These are phyloP conservation scores for Syncephalastrum sp. DNA, from an alignment of 371 early-diverging fungal genomes.

Conservation along the genomic window DNA sequence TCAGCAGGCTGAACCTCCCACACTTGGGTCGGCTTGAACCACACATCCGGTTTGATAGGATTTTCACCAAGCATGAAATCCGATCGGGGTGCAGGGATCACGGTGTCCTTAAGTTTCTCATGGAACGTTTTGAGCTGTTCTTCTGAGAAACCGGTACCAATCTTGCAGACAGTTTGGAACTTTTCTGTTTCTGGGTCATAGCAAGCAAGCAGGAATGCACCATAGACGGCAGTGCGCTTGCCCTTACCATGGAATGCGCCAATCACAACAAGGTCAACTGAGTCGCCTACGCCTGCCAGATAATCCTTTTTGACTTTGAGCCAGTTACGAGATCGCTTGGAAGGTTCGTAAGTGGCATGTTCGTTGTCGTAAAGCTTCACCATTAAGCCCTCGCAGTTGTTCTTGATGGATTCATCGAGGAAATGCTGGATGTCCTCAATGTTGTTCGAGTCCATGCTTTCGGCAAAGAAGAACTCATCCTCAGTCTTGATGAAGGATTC, in stretches of 20 bases:
- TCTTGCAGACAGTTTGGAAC: slow-evolving; percentile 98
- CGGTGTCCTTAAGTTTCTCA: slow-evolving; percentile 70
- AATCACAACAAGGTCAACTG: slow-evolving; percentile 98
- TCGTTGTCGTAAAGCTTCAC: slow-evolving; percentile 90
- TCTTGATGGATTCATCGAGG: slow-evolving; percentile 85
- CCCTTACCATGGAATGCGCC: slow-evolving; percentile 98
- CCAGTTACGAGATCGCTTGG: slow-evolving; percentile 98
- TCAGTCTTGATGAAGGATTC: slow-evolving; percentile 79
- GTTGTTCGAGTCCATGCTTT: slow-evolving; percentile 72
- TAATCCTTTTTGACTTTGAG: slow-evolving; percentile 99
- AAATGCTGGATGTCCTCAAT: slow-evolving; percentile 96
- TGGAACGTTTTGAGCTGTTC: slow-evolving; percentile 80
- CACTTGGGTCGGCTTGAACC: slow-evolving; percentile 94
- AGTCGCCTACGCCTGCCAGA: slow-evolving; percentile 90
- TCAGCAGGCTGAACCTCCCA: slow-evolving; percentile 99
- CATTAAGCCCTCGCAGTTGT: slow-evolving; percentile 99
- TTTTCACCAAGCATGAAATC: slow-evolving; percentile 79
- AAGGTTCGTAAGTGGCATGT: slow-evolving; percentile 96
- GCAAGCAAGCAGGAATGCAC: slow-evolving; percentile 97
- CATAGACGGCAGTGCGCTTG: slow-evolving; percentile 98
- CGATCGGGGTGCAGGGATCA: slow-evolving; percentile 68
- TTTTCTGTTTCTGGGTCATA: slow-evolving; percentile 94
- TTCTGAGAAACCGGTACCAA: slow-evolving; percentile 99
- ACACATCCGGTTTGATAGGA: slow-evolving; percentile 92
- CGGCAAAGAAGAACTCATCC: slow-evolving; percentile 93